These are phyloP conservation scores for Silene noctiflora DNA, from an alignment of 179 eudicot genomes.

Conservation along the genomic window DNA sequence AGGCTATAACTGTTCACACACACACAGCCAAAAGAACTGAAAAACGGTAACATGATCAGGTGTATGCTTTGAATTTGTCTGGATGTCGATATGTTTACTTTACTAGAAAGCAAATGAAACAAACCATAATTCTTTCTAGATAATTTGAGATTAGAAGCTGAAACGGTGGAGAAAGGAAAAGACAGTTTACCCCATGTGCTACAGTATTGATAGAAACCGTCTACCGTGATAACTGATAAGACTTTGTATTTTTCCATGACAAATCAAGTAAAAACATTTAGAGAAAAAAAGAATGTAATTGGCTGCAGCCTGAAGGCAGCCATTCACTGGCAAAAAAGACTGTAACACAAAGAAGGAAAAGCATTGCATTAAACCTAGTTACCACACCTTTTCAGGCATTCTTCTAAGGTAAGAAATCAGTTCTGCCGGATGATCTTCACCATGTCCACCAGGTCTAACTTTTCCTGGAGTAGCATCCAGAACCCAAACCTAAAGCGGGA, in stretches of 20 bases:
- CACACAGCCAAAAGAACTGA: neutral
- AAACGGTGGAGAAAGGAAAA: neutral
- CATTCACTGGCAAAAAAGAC: neutral
- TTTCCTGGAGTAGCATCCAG: conserved; percentile 95
- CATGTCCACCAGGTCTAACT: conserved; percentile 78
- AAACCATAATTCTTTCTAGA: neutral
- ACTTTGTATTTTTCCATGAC: conserved; percentile 1
- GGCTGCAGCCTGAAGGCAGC: neutral
- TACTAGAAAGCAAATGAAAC: neutral
- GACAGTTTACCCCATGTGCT: neutral
- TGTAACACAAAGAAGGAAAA: neutral
- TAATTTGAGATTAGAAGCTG: neutral
- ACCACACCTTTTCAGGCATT: conserved; percentile 67
- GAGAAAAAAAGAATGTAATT: neutral
- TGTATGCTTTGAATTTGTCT: neutral
- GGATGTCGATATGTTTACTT: neutral
- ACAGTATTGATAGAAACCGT: neutral
- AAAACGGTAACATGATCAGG: neutral
- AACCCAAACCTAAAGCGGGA: conserved; percentile 66
- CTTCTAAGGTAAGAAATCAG: conserved; percentile 59
- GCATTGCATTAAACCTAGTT: conserved; percentile 1
- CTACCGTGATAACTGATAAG: no score
- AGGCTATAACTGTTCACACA: conserved; percentile 2
- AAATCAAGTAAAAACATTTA: neutral
- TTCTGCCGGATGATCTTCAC: conserved; percentile 91